Percentiles rank a stretch among this genome's conserved stretches.
phyloP scores from a whole-genome alignment of 2,329 filamentous ascomycete genomes.

The Colletotrichum tofieldiae region DNA sequence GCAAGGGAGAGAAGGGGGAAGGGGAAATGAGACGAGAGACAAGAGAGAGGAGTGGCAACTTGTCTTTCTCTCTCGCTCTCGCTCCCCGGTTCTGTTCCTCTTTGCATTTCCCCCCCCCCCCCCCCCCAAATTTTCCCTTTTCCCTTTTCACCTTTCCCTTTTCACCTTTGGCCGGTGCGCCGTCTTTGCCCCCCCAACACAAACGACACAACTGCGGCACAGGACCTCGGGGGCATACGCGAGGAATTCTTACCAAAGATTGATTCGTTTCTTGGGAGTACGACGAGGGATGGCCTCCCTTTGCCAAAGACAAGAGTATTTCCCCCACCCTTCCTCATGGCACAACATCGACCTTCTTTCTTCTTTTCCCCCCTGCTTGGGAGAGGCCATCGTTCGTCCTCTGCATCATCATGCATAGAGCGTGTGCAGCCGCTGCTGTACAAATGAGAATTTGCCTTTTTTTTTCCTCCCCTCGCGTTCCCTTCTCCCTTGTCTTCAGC shows the following conservation, averaged over 20 bases:
- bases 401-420: slow-evolving; percentile 9
- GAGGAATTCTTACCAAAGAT: neutral
- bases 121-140: neutral
- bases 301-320: neutral
- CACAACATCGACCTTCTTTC: too few relatives aligned
- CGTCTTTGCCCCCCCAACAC: neutral
- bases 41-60: slow-evolving; percentile 7
- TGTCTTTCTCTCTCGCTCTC: neutral
- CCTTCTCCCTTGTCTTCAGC: too few relatives aligned
- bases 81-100: neutral
- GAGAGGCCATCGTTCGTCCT: neutral
- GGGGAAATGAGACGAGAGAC: neutral
- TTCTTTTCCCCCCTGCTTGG: neutral
- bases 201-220: neutral
- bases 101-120: too few relatives aligned
- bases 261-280: too few relatives aligned
- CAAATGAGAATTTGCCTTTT: too few relatives aligned
- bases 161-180: neutral
- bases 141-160: neutral
- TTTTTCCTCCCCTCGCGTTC: too few relatives aligned
- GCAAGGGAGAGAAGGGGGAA: neutral
- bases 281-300: too few relatives aligned
- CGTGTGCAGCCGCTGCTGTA: slow-evolving; percentile 31
- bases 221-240: neutral
- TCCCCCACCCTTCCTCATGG: neutral